A percentile compares a stretch with the other conserved stretches of the same genome.
These are phyloP conservation scores for Litchi chinensis DNA, from an alignment of 345 rosid genomes.

Conservation along the genomic window DNA sequence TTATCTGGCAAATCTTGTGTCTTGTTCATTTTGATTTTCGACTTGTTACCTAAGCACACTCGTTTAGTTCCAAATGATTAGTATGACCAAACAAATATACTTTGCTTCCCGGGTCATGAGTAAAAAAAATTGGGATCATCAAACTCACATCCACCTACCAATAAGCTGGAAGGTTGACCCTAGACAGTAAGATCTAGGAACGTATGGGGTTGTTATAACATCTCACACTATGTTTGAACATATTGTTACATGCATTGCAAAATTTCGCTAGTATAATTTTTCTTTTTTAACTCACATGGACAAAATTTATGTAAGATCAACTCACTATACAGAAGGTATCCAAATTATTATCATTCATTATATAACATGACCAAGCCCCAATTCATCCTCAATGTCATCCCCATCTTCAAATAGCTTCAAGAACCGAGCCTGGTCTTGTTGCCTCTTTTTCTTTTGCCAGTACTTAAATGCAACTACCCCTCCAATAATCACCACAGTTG, in stretches of 20 bases:
- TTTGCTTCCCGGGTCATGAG: no score
- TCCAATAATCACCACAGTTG: slow-evolving; percentile 38
- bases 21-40: background rate
- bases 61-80: no score
- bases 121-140: no score
- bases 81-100: no score
- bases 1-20: background rate
- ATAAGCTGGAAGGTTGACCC: background rate
- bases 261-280: background rate
- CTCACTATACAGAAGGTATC: slow-evolving; percentile 37
- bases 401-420: slow-evolving; percentile 88
- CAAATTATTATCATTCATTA: slow-evolving; percentile 23
- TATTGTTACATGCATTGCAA: slow-evolving; percentile 8
- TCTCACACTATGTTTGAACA: background rate
- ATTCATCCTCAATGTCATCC: slow-evolving; percentile 83
- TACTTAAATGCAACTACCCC: slow-evolving; percentile 46
- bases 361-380: slow-evolving; percentile 48
- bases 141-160: no score
- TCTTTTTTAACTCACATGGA: background rate
- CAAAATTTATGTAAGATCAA: slow-evolving; percentile 32
- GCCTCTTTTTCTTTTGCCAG: slow-evolving; percentile 77
- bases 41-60: no score
- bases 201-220: background rate
- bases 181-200: background rate
- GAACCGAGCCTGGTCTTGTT: slow-evolving; percentile 89